phyloP scores from a whole-genome alignment of 306 rosid species.

The Erythrophleum fordii region DNA sequence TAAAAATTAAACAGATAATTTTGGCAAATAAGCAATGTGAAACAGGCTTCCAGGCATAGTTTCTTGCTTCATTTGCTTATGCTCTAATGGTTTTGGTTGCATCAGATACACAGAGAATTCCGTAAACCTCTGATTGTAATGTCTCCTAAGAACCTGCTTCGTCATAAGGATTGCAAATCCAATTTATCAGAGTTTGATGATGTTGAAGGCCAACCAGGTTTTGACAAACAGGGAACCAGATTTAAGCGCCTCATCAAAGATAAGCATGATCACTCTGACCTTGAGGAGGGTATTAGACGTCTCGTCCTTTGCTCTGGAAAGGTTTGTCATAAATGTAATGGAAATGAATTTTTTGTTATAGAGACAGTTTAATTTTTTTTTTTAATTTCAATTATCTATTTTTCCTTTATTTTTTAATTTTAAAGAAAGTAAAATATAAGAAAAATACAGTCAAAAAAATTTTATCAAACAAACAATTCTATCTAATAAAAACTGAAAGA shows the following conservation, averaged over 20 bases:
- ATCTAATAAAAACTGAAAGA: too few relatives aligned
- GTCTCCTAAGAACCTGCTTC: slow-evolving; percentile 92
- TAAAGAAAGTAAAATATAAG: too few relatives aligned
- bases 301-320: slow-evolving; percentile 91
- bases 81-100: too few relatives aligned
- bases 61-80: too few relatives aligned
- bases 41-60: neutral
- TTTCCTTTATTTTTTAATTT: too few relatives aligned
- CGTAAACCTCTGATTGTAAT: slow-evolving; percentile 91
- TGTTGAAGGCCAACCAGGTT: slow-evolving; percentile 92
- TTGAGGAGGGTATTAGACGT: slow-evolving; percentile 82
- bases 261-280: slow-evolving; percentile 72
- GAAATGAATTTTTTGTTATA: too few relatives aligned
- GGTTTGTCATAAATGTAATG: slow-evolving; percentile 38
- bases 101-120: slow-evolving; percentile 85
- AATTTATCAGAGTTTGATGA: slow-evolving; percentile 94
- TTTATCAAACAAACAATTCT: too few relatives aligned
- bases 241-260: slow-evolving; percentile 94
- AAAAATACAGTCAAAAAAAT: too few relatives aligned
- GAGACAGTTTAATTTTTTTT: too few relatives aligned
- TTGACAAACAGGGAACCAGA: slow-evolving; percentile 96
- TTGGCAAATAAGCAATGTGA: too few relatives aligned
- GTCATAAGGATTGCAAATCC: slow-evolving; percentile 88
- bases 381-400: too few relatives aligned
- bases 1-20: too few relatives aligned